These are phyloP conservation scores for Plantago elongata DNA, from an alignment of 257 asterid species.

Conservation along the genomic window DNA sequence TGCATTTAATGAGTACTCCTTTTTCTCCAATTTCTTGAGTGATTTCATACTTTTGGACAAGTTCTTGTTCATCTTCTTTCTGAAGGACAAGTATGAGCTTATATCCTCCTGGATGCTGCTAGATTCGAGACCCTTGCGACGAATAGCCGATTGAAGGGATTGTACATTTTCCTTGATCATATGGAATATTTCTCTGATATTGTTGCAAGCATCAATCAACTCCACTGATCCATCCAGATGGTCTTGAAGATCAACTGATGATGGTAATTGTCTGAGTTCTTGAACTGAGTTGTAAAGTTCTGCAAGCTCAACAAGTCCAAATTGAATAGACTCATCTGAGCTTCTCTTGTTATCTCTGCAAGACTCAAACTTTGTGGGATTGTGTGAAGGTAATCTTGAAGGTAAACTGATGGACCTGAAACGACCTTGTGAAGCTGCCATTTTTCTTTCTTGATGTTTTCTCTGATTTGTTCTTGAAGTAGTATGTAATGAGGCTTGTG, in stretches of 20 bases:
- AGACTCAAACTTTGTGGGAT: constrained; percentile 20
- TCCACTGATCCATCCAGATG: constrained; percentile 39
- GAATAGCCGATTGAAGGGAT: constrained; percentile 60
- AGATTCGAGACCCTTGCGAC: constrained; percentile 51
- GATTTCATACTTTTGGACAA: constrained; percentile 37
- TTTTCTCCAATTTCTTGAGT: constrained; percentile 45
- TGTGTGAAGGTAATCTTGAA: constrained; percentile 25
- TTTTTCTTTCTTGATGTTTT: background rate
- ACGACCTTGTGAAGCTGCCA: constrained; percentile 29
- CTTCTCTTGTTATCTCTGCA: constrained; percentile 11
- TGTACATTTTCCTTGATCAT: constrained; percentile 40
- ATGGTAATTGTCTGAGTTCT: constrained; percentile 26
- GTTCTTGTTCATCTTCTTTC: constrained; percentile 52
- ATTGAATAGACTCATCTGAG: constrained; percentile 27
- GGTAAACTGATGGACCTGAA: constrained; percentile 40
- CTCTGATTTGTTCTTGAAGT: background rate
- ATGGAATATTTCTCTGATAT: constrained; percentile 34
- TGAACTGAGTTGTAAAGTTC: constrained; percentile 39
- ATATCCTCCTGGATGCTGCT: constrained; percentile 30
- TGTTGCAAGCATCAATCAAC: constrained; percentile 56
- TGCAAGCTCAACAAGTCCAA: constrained; percentile 34
- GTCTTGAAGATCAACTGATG: constrained; percentile 23
- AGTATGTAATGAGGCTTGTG: background rate
- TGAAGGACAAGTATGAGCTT: constrained; percentile 26
- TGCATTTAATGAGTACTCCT: background rate